Conservation (phyloP, 1,284 basidiomycete genomes). For the Ganoderma multipileum region DNA sequence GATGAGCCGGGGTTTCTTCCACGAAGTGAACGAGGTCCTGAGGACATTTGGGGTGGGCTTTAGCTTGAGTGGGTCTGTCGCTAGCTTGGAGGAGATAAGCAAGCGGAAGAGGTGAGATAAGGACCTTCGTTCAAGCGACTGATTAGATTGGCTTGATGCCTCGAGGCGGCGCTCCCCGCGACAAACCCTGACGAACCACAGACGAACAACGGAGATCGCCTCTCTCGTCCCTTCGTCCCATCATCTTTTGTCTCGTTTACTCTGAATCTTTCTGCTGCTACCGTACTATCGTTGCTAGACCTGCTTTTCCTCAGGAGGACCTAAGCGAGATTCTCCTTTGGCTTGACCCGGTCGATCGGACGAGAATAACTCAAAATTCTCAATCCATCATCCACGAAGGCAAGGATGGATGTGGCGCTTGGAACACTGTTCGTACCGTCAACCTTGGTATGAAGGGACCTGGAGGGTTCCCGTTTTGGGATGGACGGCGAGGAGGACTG, state of each 20-base stretch:
- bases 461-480: background rate
- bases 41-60: constrained; percentile 5
- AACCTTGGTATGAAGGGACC: background rate
- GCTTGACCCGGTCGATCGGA: constrained; percentile 2
- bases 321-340: constrained; percentile 10
- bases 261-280: background rate
- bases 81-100: constrained; percentile 10
- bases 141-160: constrained; percentile 25
- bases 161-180: constrained; percentile 26
- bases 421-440: background rate
- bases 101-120: constrained; percentile 16
- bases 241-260: constrained; percentile 17
- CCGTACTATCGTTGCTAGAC: constrained; percentile 16
- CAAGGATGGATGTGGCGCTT: background rate
- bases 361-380: background rate
- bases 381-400: background rate
- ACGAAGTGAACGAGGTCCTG: constrained; percentile 15
- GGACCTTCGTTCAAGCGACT: background rate
- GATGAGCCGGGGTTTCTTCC: constrained; percentile 1
- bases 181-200: background rate
- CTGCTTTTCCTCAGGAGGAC: constrained; percentile 3
- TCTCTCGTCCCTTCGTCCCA: constrained; percentile 24
- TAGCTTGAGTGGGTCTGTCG: background rate
- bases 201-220: constrained; percentile 17
- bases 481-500: background rate